Conservation (phyloP, 495 filamentous ascomycete species). For the Tuber brumale region DNA sequence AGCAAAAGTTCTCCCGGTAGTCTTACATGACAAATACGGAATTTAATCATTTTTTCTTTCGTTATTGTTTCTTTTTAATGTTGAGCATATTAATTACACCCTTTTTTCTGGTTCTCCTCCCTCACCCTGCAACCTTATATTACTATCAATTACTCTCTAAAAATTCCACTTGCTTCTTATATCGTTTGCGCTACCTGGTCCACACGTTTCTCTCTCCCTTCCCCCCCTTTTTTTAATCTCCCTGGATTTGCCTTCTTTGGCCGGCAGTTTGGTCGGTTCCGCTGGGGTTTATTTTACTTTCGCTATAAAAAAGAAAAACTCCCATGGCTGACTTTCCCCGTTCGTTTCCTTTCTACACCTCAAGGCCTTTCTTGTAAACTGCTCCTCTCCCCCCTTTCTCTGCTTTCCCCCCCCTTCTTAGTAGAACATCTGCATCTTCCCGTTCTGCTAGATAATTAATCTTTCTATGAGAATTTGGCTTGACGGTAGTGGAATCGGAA, state of each 20-base stretch:
- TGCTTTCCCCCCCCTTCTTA: background rate
- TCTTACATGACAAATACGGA: background rate
- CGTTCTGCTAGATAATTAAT: background rate
- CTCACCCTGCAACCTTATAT: background rate
- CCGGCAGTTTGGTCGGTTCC: background rate
- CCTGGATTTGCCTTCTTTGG: background rate
- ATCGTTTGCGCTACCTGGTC: background rate
- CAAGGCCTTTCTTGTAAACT: background rate
- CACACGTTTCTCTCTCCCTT: background rate
- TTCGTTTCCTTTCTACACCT: background rate
- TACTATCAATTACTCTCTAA: background rate
- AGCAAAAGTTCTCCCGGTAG: conserved; percentile 23
- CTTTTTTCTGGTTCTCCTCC: background rate
- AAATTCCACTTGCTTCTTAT: background rate
- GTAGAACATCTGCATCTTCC: background rate
- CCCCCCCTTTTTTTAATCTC: background rate
- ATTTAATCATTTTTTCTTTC: background rate
- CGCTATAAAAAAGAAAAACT: background rate
- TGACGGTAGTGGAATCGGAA: background rate
- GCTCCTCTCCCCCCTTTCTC: background rate
- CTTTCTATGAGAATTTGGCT: background rate
- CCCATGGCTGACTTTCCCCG: background rate
- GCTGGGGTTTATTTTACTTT: background rate
- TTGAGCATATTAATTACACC: conserved; percentile 14
- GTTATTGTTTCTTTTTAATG: conserved; percentile 15